Percentiles rank a stretch among this genome's conserved stretches.
Conservation (phyloP, 2,329 filamentous ascomycete genomes). For the Phyllachora maydis region DNA sequence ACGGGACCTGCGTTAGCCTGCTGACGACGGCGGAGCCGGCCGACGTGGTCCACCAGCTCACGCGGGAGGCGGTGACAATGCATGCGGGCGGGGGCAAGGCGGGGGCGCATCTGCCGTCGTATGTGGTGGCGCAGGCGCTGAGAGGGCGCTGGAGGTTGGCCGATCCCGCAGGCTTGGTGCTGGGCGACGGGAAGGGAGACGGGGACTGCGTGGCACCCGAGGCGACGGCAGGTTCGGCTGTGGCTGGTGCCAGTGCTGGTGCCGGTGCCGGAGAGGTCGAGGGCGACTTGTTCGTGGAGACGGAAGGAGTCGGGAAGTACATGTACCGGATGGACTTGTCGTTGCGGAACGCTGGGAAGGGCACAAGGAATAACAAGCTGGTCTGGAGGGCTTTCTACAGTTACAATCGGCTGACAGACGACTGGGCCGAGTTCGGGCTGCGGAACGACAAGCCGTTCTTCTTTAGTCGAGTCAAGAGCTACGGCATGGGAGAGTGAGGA, state of each 20-base stretch:
- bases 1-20: conserved; percentile 66
- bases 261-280: too few relatives aligned
- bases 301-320: conserved; percentile 70
- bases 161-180: conserved; percentile 9
- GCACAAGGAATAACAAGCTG: conserved; percentile 65
- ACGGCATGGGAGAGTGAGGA: conserved; percentile 32
- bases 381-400: conserved; percentile 80
- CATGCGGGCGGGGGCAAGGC: conserved; percentile 17
- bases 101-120: conserved; percentile 18
- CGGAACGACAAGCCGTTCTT: conserved; percentile 45
- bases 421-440: conserved; percentile 63
- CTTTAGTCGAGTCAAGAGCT: conserved; percentile 46
- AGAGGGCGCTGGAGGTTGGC: conserved; percentile 31
- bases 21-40: conserved; percentile 62
- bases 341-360: conserved; percentile 40
- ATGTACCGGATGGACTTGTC: conserved; percentile 65
- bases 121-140: conserved; percentile 48
- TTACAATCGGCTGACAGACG: conserved; percentile 75
- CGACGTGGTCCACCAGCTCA: conserved; percentile 76
- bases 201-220: too few relatives aligned
- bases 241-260: too few relatives aligned
- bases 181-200: too few relatives aligned
- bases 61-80: conserved; percentile 40
- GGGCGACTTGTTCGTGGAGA: conserved; percentile 63
- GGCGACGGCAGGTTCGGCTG: too few relatives aligned